Base-by-base conservation (phyloP, 108 stramenopile species). In the Cyclotella choctawhatcheeana region DNA sequence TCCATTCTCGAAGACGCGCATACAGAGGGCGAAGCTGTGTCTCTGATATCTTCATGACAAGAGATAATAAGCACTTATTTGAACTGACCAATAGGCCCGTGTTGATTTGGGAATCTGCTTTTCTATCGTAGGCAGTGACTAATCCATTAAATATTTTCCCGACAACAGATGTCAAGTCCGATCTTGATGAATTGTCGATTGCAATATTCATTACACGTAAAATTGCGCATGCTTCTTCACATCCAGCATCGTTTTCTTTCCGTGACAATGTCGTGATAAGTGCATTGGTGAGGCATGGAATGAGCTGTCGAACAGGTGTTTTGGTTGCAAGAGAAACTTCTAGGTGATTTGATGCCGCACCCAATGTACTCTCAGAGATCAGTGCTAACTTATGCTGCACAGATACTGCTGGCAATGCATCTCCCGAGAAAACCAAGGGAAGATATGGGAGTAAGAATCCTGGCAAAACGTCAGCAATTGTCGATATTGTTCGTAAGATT, bases 1-100 rank as follows among this genome's bases (percentile, higher is more conserved):
- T 85, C 94, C 94, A 95, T 26, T 87, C 90, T 44, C 89, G 79
- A 44, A 95, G 65, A 54, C 81, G 82, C 3, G 77, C 64, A 64
- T 89, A 90, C 17, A 95, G 56, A 5, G 82, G 88, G 43, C 94
- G 91, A n/a, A 95, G 75, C 64, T 95, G 94, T 2, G 86, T 55
- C 71, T 95, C 94, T 12, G 94, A 95, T 20, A 93, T 52, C 67
- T 95, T 95, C 86, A 95, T 81, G 0, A 91, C 87, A 25, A 95
- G 55, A 20, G 89, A 78, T 30, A 93, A 35, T 18, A 95, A 62
- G 45, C 85, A 73, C 29, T 84, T 71, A 65, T 87, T 85, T 0
- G 85, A 71, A 40, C 78, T 67, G 26, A 53, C n/a, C 37, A 92
- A 47, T 10, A 88, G 54, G 47, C 59, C 37, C 44, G 55, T n/a